Evolutionary conservation across 1,139 yeast genomes (phyloP), one percentile per base, ranked within the genome.

Genomic region (Taphrina wiesneri): DNA sequence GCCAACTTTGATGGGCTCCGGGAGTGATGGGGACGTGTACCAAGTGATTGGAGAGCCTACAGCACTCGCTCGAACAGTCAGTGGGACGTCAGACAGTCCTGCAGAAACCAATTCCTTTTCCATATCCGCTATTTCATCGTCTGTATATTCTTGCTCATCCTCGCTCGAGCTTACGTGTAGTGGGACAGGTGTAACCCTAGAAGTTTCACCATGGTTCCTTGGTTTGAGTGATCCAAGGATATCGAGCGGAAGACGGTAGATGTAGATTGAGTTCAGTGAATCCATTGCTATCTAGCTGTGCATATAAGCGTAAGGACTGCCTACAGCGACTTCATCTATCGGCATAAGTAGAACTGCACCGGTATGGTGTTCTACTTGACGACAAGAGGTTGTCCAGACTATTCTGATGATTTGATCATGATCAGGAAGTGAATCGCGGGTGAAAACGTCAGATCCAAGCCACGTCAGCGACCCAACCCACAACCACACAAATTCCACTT

Each of bases 31-130:
- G 3, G 57, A 60, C 15, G 64, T 60, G n/a, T 17, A 36, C 64
- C 64, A 60, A 4, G 64, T 23, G 17, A 60, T 30, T 3, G 64
- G 64, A 13, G 64, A 60, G 30, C 64, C 64, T 13, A 26, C 36
- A 26, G 53, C 6, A 19, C 43, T 39, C 3, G 43, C n/a, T 7
- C 43, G 43, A 1, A n/a, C 19, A 7, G 49, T 11, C 9, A 21
- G 13, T 1, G 49, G 54, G 4, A 7, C 34, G n/a, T 39, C 23
- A 4, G 6, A 11, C 2, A 25, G 36, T 2, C 19, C 7, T 21
- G 49, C n/a, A 9, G 25, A 2, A 7, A 21, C n/a, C 6, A 21
- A 4, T 4, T 17, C 26, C 13, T 17, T n/a, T 30, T 56, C 53
- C 15, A 19, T 41, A 13, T 57, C 47, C 17, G 25, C 19, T 17